phyloP scores from a whole-genome alignment of 768 basidiomycete genomes.

The Trametes punicea region DNA sequence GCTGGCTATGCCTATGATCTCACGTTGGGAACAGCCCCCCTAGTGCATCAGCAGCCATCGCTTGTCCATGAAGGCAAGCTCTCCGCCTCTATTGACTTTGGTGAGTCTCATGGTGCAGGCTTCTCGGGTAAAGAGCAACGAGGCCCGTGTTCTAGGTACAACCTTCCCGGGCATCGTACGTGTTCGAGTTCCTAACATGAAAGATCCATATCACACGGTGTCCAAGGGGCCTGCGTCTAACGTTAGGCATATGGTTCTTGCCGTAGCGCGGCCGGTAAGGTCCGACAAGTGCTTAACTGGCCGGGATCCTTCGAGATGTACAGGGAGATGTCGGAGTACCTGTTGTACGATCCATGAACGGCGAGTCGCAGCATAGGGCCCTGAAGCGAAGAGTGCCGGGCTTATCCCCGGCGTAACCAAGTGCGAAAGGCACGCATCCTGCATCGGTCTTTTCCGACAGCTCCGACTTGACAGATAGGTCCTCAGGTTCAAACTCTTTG shows the following conservation, averaged over 20 bases:
- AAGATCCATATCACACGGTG: not conserved
- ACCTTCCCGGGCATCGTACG: conserved; percentile 86
- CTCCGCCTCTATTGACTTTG: conserved; percentile 82
- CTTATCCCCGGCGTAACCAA: conserved; percentile 60
- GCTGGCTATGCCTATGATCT: conserved; percentile 22
- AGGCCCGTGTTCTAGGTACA: conserved; percentile 50
- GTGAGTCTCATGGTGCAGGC: conserved; percentile 35
- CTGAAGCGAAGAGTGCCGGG: conserved; percentile 81
- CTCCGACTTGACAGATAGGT: not conserved
- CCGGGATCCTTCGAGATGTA: conserved; percentile 84
- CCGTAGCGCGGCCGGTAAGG: conserved; percentile 70
- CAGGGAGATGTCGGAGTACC: conserved; percentile 79
- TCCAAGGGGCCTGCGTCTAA: not conserved
- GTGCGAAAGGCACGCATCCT: conserved; percentile 47
- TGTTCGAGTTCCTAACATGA: too few relatives aligned
- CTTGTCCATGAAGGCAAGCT: conserved; percentile 66
- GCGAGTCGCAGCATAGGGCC: conserved; percentile 76
- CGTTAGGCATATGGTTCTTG: conserved; percentile 81
- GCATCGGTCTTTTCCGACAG: not conserved
- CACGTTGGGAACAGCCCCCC: conserved; percentile 25
- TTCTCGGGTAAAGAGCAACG: not conserved
- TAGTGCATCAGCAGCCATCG: conserved; percentile 15
- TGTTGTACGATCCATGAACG: conserved; percentile 78
- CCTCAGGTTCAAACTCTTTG: conserved; percentile 79
- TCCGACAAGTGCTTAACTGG: conserved; percentile 86